Evolutionary conservation across 2,329 filamentous ascomycete species (phyloP).

Genomic region (Cephalotrichum gorgonifer): DNA sequence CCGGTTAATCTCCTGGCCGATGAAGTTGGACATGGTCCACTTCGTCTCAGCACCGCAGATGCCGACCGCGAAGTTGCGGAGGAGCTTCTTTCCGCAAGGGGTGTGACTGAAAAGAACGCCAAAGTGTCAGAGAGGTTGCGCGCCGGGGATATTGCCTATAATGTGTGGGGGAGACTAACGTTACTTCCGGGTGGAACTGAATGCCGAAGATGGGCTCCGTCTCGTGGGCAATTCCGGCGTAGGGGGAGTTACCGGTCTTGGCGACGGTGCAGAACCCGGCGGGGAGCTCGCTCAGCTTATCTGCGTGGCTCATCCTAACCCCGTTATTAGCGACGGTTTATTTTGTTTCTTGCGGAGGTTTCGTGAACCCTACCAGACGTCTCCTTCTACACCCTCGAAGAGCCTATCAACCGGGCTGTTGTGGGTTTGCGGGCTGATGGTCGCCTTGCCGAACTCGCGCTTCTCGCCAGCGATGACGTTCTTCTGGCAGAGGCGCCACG

Average conservation of each 20-base stretch:
- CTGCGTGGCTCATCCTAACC: conserved; percentile 71
- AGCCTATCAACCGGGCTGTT: conserved; percentile 61
- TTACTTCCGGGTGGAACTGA: conserved; percentile 83
- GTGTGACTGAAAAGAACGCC: conserved; percentile 38
- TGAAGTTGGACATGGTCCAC: conserved; percentile 83
- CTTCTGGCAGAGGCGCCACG: conserved; percentile 51
- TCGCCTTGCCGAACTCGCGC: conserved; percentile 59
- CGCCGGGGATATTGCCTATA: conserved; percentile 3
- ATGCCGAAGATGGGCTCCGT: conserved; percentile 58
- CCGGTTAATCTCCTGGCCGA: conserved; percentile 66
- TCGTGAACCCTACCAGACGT: neutral
- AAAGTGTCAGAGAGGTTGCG: neutral
- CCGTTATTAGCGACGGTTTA: neutral
- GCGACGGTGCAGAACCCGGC: conserved; percentile 64
- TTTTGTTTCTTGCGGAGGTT: neutral
- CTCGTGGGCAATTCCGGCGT: conserved; percentile 67
- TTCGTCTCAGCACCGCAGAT: conserved; percentile 69
- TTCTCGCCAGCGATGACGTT: conserved; percentile 37
- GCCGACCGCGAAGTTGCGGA: conserved; percentile 73
- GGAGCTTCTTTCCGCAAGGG: conserved; percentile 54
- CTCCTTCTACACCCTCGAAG: conserved; percentile 63
- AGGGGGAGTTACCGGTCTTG: conserved; percentile 65
- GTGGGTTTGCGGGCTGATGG: conserved; percentile 50
- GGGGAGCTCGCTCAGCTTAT: conserved; percentile 71
- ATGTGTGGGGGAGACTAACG: conserved; percentile 14